Evolutionary conservation across 257 asterid species (phyloP).

Genomic region (Jaltomata sinuosa): DNA sequence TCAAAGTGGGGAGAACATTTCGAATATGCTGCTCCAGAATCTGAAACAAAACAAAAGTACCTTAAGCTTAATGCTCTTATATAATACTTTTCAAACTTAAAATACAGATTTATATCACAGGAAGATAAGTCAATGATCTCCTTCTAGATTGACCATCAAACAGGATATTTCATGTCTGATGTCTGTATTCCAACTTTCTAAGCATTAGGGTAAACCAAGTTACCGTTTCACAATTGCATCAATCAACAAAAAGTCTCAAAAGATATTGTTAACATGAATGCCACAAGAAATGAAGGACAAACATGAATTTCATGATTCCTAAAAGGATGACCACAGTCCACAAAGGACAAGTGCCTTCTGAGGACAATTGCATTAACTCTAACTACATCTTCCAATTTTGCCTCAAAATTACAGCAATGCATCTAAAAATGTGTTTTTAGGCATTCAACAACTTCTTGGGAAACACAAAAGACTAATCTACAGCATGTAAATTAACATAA

Average conservation of each 20-base stretch:
- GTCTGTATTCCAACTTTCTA: neutral
- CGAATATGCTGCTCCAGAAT: slow-evolving; percentile 81
- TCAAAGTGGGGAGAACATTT: slow-evolving; percentile 82
- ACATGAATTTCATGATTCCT: neutral
- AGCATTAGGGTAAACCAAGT: neutral
- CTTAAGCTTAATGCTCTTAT: neutral
- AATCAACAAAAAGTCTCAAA: neutral
- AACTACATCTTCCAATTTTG: neutral
- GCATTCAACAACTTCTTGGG: neutral
- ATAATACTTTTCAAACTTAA: neutral
- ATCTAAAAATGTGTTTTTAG: neutral
- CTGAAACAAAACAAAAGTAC: slow-evolving; percentile 13
- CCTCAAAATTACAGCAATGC: neutral
- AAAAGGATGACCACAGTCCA: neutral
- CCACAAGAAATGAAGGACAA: neutral
- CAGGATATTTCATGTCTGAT: neutral
- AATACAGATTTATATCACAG: neutral
- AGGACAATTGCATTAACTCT: neutral
- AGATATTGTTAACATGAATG: neutral
- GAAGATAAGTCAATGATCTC: neutral
- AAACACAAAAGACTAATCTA: neutral
- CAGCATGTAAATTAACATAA: neutral
- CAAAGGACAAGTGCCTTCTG: neutral
- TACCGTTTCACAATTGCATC: neutral
- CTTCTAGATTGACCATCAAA: neutral